Percentiles rank a stretch among this genome's conserved stretches.
Conservation (phyloP, 495 filamentous ascomycete species). For the Lasiosphaeriaceae sp. region DNA sequence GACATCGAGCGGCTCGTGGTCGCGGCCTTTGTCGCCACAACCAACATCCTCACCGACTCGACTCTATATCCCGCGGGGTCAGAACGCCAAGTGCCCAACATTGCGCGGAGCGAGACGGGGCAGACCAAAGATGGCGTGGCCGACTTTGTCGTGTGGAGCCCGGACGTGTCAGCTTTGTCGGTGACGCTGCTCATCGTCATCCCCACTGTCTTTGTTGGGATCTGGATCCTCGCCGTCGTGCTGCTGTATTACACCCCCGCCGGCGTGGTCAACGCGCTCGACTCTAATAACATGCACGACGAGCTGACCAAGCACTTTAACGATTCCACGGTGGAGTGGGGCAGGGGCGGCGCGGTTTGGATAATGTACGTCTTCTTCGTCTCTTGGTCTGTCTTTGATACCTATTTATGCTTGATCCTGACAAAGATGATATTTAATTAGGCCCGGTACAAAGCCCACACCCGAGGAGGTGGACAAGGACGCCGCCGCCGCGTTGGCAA, state of each 20-base stretch:
- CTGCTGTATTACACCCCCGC: slow-evolving; percentile 7
- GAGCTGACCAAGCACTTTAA: neutral
- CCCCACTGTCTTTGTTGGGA: slow-evolving; percentile 19
- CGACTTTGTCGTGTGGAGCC: slow-evolving; percentile 34
- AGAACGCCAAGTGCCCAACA: slow-evolving; percentile 6
- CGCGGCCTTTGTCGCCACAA: slow-evolving; percentile 29
- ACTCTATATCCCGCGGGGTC: slow-evolving; percentile 22
- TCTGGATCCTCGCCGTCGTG: slow-evolving; percentile 12
- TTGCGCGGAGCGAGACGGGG: slow-evolving; percentile 10
- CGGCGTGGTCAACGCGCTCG: neutral
- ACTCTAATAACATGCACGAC: neutral
- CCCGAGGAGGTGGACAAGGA: too few species aligned
- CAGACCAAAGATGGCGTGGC: slow-evolving; percentile 13
- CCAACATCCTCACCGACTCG: slow-evolving; percentile 27
- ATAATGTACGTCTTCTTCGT: neutral
- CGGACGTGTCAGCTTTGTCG: slow-evolving; percentile 31
- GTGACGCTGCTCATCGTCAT: slow-evolving; percentile 27
- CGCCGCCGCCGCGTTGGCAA: too few species aligned
- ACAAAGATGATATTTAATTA: too few species aligned
- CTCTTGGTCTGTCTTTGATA: too few species aligned
- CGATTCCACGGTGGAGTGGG: neutral
- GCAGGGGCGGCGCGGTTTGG: neutral
- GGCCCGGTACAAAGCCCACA: too few species aligned
- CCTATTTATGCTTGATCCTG: too few species aligned
- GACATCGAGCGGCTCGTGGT: slow-evolving; percentile 32